Evolutionary conservation across 2,329 filamentous ascomycete genomes (phyloP).

Genomic region (Oidium heveae): DNA sequence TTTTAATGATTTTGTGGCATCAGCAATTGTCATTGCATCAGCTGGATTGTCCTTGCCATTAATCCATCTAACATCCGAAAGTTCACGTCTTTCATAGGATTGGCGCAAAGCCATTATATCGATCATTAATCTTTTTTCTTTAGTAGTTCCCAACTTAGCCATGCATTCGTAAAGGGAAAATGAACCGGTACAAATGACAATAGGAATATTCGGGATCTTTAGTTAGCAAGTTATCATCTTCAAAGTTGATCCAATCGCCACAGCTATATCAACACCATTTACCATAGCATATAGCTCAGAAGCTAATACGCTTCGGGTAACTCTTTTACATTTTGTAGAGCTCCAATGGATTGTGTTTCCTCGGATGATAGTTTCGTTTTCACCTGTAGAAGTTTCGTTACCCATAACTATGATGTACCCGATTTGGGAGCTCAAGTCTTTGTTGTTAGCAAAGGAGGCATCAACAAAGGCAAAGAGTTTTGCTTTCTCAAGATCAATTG

Average conservation of each 20-base stretch:
- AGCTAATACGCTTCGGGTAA: not conserved
- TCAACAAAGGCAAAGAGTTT: not conserved
- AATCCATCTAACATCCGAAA: too few relatives aligned
- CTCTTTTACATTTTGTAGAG: not conserved
- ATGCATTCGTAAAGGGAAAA: too few relatives aligned
- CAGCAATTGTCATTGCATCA: not conserved
- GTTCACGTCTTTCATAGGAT: too few relatives aligned
- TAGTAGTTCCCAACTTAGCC: too few relatives aligned
- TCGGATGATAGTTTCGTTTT: not conserved
- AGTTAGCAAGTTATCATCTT: not conserved
- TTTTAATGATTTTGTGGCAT: not conserved
- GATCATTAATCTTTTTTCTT: too few relatives aligned
- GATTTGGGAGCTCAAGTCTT: not conserved
- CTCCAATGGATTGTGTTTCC: not conserved
- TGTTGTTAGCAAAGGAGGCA: not conserved
- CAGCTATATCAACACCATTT: not conserved
- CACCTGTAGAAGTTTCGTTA: not conserved
- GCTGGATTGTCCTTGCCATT: too few relatives aligned
- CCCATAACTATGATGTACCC: not conserved
- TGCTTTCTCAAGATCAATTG: not conserved
- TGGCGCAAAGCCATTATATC: too few relatives aligned
- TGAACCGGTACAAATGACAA: too few relatives aligned
- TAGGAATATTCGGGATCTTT: too few relatives aligned
- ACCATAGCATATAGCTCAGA: not conserved
- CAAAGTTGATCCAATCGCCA: not conserved